Percentiles rank a stretch among this genome's conserved stretches.
These are phyloP conservation scores for Phytomonas francai DNA, from an alignment of 208 protist genomes.

Conservation along the genomic window DNA sequence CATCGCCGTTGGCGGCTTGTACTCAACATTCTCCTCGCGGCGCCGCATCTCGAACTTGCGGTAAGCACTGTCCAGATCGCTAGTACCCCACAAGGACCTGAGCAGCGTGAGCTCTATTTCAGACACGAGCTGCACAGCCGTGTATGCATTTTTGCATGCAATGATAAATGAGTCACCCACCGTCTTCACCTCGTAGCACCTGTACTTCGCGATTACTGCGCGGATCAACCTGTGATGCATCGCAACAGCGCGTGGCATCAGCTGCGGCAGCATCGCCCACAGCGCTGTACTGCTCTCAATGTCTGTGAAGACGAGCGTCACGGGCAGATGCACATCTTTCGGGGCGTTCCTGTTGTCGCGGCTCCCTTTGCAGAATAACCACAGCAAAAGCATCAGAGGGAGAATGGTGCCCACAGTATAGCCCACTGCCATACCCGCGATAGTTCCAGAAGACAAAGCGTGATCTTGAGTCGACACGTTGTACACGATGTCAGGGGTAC, in stretches of 20 bases:
- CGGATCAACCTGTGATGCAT: constrained; percentile 58
- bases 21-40: constrained; percentile 14
- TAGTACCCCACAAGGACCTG: constrained; percentile 38
- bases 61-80: constrained; percentile 37
- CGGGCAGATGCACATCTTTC: constrained; percentile 27
- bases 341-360: constrained; percentile 42
- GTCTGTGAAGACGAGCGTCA: constrained; percentile 73
- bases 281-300: constrained; percentile 74
- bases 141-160: constrained; percentile 37
- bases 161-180: constrained; percentile 85
- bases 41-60: constrained; percentile 29
- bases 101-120: constrained; percentile 52
- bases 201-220: constrained; percentile 39
- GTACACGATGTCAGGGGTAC: constrained; percentile 38
- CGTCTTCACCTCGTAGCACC: constrained; percentile 84
- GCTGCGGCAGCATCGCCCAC: constrained; percentile 49
- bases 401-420: not conserved
- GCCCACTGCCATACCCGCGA: not conserved
- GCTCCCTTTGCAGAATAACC: constrained; percentile 9
- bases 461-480: not conserved
- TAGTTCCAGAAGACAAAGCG: constrained; percentile 11
- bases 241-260: constrained; percentile 59
- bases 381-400: constrained; percentile 8
- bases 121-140: constrained; percentile 29
- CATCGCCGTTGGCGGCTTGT: constrained; percentile 20